These are phyloP conservation scores for Globisporangium alternatum DNA, from an alignment of 352 stramenopile species.

Conservation along the genomic window DNA sequence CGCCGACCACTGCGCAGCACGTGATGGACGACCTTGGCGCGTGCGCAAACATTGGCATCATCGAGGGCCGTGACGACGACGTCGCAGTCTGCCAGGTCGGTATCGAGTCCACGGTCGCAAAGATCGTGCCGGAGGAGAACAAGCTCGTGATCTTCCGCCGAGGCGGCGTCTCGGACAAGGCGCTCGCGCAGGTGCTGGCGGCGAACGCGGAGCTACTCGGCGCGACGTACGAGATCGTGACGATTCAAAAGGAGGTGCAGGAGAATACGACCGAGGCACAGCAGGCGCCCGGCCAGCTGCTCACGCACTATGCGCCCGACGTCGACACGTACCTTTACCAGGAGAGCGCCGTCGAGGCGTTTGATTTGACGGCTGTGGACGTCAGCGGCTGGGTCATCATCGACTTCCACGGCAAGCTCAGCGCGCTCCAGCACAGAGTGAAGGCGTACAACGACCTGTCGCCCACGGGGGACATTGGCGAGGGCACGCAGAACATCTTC, in stretches of 20 bases:
- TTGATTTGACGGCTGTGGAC: slow-evolving; percentile 32
- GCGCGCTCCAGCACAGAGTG: slow-evolving; percentile 40
- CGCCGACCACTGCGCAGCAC: slow-evolving; percentile 93
- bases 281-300: slow-evolving; percentile 93
- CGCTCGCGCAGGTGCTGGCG: slow-evolving; percentile 56
- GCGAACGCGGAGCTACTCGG: slow-evolving; percentile 37
- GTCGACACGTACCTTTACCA: slow-evolving; percentile 88
- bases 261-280: slow-evolving; percentile 69
- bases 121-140: slow-evolving; percentile 78
- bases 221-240: slow-evolving; percentile 56
- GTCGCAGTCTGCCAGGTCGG: slow-evolving; percentile 80
- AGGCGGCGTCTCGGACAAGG: slow-evolving; percentile 78
- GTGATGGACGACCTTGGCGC: slow-evolving; percentile 96
- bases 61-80: slow-evolving; percentile 50
- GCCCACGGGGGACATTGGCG: slow-evolving; percentile 49
- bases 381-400: slow-evolving; percentile 70
- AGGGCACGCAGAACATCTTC: slow-evolving; percentile 81
- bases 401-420: slow-evolving; percentile 71
- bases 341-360: slow-evolving; percentile 28
- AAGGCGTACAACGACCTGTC: slow-evolving; percentile 83
- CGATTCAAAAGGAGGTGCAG: slow-evolving; percentile 60
- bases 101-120: slow-evolving; percentile 94
- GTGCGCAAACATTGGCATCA: slow-evolving; percentile 87
- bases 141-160: slow-evolving; percentile 88
- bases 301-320: slow-evolving; percentile 98